phyloP scores from a whole-genome alignment of 805 yeast genomes.

The Deakozyma indianensis region DNA sequence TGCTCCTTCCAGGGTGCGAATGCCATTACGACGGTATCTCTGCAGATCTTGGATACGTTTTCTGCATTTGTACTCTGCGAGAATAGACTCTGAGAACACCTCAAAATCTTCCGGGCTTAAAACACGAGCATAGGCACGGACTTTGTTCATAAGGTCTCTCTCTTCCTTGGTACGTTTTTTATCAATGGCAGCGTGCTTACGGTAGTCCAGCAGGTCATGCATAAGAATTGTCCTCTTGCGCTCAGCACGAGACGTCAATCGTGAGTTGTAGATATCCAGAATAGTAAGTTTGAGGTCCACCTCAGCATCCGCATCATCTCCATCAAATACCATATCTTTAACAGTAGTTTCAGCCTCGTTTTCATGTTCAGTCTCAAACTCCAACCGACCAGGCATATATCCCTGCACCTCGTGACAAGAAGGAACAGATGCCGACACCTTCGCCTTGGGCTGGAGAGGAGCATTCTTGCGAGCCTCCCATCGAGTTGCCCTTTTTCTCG shows the following conservation, averaged over 20 bases:
- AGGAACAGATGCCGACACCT: constrained; percentile 86
- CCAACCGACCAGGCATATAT: constrained; percentile 96
- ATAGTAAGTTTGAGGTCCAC: constrained; percentile 80
- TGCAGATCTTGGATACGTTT: constrained; percentile 79
- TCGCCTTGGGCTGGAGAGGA: constrained; percentile 68
- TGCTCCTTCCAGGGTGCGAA: constrained; percentile 73
- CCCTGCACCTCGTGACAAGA: constrained; percentile 95
- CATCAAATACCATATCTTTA: constrained; percentile 90
- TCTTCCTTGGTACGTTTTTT: constrained; percentile 83
- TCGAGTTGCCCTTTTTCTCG: constrained; percentile 50
- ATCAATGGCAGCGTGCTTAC: constrained; percentile 67
- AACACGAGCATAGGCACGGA: constrained; percentile 70
- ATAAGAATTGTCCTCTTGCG: constrained; percentile 69
- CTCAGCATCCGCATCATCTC: constrained; percentile 80
- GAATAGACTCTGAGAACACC: constrained; percentile 53
- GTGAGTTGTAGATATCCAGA: constrained; percentile 76
- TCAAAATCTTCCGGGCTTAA: constrained; percentile 74
- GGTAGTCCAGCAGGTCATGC: constrained; percentile 70
- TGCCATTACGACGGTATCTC: constrained; percentile 85
- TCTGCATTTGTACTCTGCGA: constrained; percentile 66
- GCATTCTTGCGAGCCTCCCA: constrained; percentile 58
- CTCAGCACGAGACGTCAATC: constrained; percentile 85
- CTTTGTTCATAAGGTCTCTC: constrained; percentile 58
- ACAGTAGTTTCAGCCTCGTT: constrained; percentile 92
- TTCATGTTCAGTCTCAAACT: constrained; percentile 91